Evolutionary conservation across 768 basidiomycete genomes (phyloP), one percentile per base, ranked within the genome.

Genomic region (Trametes cubensis): DNA sequence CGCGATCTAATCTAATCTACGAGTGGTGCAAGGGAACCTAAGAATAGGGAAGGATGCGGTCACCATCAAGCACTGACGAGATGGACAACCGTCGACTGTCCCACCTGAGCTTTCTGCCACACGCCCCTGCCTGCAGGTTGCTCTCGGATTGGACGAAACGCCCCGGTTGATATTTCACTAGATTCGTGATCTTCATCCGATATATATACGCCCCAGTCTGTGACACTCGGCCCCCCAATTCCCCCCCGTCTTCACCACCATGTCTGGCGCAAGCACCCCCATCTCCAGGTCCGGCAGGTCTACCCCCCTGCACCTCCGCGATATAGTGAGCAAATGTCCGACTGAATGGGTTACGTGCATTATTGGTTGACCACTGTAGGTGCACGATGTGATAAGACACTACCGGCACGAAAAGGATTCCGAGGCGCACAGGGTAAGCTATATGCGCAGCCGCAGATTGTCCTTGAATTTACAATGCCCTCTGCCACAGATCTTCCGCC

Each of bases 401-500:
- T 81, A 83, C 75, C 87, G 80, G 67, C 83, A 89, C 56, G 94
- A 95, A 71, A 84, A 87, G 64, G 89, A 94, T 55, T 94, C 93
- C 1, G 92, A 94, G 75, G 93, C 93, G 10, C 94, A 95, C 74
- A 85, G 87, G 79, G 92, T 89, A 68, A 46, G 72, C 47, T 46
- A 15, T 21, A 38, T 8, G 8, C 42, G 26, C 17, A 52, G 5
- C 49, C 26, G 42, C 54, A 13, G 25, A 55, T 61, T 64, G 30
- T 25, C 18, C 13, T 20, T 23, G 14, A 40, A 20, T 14, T 64
- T 40, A 60, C 48, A 63, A 44, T 38, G 11, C 34, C 26, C 26
- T 58, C 61, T 34, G 44, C 34, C 50, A 10, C 67, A 94, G 90
- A 90, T 94, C 66, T 93, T 86, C 75, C 86, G 91, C 70, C 77